Evolutionary conservation across 2,329 filamentous ascomycete species (phyloP).

Genomic region (Pezicula neosporulosa): DNA sequence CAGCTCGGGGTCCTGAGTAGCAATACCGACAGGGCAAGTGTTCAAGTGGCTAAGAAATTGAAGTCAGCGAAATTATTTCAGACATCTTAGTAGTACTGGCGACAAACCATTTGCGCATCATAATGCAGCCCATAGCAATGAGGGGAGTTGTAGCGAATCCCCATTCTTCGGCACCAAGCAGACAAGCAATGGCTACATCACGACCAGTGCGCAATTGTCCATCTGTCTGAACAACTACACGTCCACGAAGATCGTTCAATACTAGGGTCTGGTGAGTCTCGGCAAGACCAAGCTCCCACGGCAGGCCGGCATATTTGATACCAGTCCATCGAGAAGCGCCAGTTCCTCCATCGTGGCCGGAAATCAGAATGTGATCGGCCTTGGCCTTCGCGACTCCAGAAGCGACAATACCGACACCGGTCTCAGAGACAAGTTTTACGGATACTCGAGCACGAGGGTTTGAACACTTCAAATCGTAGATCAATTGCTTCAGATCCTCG

Average conservation of each 20-base stretch:
- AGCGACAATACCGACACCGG: slow-evolving; percentile 94
- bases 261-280: slow-evolving; percentile 97
- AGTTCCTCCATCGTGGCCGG: slow-evolving; percentile 94
- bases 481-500: slow-evolving; percentile 95
- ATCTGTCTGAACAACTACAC: slow-evolving; percentile 94
- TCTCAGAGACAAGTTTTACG: slow-evolving; percentile 96
- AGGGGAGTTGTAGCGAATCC: slow-evolving; percentile 93
- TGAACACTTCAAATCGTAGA: slow-evolving; percentile 96
- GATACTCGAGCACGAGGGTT: slow-evolving; percentile 90
- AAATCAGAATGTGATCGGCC: slow-evolving; percentile 94
- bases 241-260: slow-evolving; percentile 90
- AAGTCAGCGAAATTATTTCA: slow-evolving; percentile 8
- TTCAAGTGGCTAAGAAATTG: slow-evolving; percentile 44
- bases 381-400: slow-evolving; percentile 97
- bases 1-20: slow-evolving; percentile 91
- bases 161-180: slow-evolving; percentile 97
- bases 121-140: slow-evolving; percentile 95
- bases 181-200: slow-evolving; percentile 89
- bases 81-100: slow-evolving; percentile 4
- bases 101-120: slow-evolving; percentile 77
- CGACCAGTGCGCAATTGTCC: slow-evolving; percentile 90
- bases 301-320: slow-evolving; percentile 96
- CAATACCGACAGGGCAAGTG: slow-evolving; percentile 88
- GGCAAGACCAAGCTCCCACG: slow-evolving; percentile 93
- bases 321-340: slow-evolving; percentile 97